phyloP scores from a whole-genome alignment of 345 rosid species.

The Turritis glabra region DNA sequence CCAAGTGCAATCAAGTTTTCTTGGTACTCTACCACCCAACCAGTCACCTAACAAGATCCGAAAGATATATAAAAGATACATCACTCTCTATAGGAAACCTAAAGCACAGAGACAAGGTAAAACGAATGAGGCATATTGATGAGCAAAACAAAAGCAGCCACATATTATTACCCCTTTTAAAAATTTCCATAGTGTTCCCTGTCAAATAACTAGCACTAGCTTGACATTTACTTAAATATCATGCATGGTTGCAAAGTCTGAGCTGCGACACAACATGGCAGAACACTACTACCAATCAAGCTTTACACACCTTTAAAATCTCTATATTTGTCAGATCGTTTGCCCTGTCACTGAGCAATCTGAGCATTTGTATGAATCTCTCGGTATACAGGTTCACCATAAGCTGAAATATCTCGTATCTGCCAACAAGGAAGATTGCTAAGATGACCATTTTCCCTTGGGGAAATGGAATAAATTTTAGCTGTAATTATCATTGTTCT shows the following conservation, averaged over 20 bases:
- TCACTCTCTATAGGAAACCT: slow-evolving; percentile 27
- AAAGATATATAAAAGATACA: slow-evolving; percentile 31
- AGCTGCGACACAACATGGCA: slow-evolving; percentile 16
- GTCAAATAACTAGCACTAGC: slow-evolving; percentile 15
- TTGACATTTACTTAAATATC: slow-evolving; percentile 14
- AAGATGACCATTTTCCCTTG: slow-evolving; percentile 1
- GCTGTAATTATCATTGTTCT: slow-evolving; percentile 8
- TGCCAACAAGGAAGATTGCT: slow-evolving; percentile 47
- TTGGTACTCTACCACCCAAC: slow-evolving; percentile 99
- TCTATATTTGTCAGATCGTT: slow-evolving; percentile 91
- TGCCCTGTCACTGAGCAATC: slow-evolving; percentile 93
- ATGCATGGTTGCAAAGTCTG: slow-evolving; percentile 20
- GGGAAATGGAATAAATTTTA: not conserved
- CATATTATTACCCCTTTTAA: not conserved
- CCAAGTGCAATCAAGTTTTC: slow-evolving; percentile 96
- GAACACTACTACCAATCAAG: slow-evolving; percentile 15
- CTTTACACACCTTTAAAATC: slow-evolving; percentile 77
- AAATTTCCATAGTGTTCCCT: not conserved
- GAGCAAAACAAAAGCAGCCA: not conserved
- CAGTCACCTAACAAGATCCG: slow-evolving; percentile 71
- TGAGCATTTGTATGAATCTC: slow-evolving; percentile 99
- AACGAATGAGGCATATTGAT: slow-evolving; percentile 6
- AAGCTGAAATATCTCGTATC: slow-evolving; percentile 99
- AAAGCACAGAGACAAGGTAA: not conserved
- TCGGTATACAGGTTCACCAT: slow-evolving; percentile 98